Conservation (phyloP, 75 land plant species). For the Sequoiadendron giganteum region DNA sequence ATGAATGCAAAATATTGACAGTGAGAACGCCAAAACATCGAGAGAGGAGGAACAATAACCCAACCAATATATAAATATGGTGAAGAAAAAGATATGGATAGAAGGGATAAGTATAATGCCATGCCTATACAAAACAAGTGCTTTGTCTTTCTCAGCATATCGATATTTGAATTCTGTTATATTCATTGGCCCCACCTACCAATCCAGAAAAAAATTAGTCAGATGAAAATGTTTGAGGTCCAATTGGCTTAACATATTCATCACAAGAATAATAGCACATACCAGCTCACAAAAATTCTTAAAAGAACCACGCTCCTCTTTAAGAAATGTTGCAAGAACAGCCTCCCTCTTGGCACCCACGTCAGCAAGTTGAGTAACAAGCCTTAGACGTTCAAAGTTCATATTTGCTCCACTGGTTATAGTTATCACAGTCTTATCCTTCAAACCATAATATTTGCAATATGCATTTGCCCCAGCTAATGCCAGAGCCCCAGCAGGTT, state of each 20-base stretch:
- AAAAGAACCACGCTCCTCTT: constrained; percentile 46
- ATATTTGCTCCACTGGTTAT: constrained; percentile 62
- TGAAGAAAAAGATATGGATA: not conserved
- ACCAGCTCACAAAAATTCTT: constrained; percentile 38
- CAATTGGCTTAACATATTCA: not conserved
- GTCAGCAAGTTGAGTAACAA: constrained; percentile 59
- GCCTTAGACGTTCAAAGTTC: constrained; percentile 55
- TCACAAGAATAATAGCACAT: constrained; percentile 5
- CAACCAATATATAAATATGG: not conserved
- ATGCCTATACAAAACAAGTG: constrained; percentile 53
- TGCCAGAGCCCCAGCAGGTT: constrained; percentile 60
- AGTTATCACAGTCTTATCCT: constrained; percentile 45
- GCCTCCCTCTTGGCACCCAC: constrained; percentile 60
- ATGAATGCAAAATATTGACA: not conserved
- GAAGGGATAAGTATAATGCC: not conserved
- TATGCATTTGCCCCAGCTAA: constrained; percentile 61
- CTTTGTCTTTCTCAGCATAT: constrained; percentile 31
- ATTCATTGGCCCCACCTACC: constrained; percentile 47
- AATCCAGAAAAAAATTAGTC: not conserved
- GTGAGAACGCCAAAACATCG: not conserved
- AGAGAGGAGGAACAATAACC: not conserved
- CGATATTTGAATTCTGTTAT: constrained; percentile 61
- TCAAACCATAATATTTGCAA: constrained; percentile 49
- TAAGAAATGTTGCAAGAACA: constrained; percentile 53
- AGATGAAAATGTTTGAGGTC: not conserved